Evolutionary conservation across 805 yeast species (phyloP).

Genomic region (Ogataea ganodermae): DNA sequence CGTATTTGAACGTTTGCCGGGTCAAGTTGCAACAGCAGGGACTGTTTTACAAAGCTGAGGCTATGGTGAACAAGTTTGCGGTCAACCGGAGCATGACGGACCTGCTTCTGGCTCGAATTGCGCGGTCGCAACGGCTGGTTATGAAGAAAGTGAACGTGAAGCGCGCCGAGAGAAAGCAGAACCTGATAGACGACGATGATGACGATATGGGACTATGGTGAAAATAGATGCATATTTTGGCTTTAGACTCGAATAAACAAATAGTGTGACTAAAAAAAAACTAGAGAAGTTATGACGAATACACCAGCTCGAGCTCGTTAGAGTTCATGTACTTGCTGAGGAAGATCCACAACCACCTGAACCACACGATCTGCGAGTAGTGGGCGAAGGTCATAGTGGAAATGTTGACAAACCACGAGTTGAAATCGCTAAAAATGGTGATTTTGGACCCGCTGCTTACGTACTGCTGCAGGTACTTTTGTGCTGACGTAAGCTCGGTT

Average conservation of each 20-base stretch:
- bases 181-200: slow-evolving; percentile 30
- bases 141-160: slow-evolving; percentile 19
- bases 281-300: neutral
- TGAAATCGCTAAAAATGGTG: slow-evolving; percentile 41
- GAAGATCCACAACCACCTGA: slow-evolving; percentile 83
- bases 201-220: slow-evolving; percentile 33
- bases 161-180: slow-evolving; percentile 12
- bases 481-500: neutral
- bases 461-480: neutral
- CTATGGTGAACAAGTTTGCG: slow-evolving; percentile 30
- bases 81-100: slow-evolving; percentile 25
- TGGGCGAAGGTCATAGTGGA: slow-evolving; percentile 84
- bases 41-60: slow-evolving; percentile 31
- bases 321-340: slow-evolving; percentile 75
- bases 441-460: slow-evolving; percentile 28
- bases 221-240: slow-evolving; percentile 2
- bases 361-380: slow-evolving; percentile 92
- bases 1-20: slow-evolving; percentile 28
- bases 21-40: slow-evolving; percentile 21
- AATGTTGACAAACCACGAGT: slow-evolving; percentile 43
- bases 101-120: slow-evolving; percentile 16
- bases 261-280: neutral
- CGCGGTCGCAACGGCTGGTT: slow-evolving; percentile 21
- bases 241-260: too few relatives aligned
- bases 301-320: slow-evolving; percentile 57